A percentile compares a stretch with the other conserved stretches of the same genome.
These are phyloP conservation scores for Backusella macrospora DNA, from an alignment of 192 early-diverging fungal species.

Conservation along the genomic window DNA sequence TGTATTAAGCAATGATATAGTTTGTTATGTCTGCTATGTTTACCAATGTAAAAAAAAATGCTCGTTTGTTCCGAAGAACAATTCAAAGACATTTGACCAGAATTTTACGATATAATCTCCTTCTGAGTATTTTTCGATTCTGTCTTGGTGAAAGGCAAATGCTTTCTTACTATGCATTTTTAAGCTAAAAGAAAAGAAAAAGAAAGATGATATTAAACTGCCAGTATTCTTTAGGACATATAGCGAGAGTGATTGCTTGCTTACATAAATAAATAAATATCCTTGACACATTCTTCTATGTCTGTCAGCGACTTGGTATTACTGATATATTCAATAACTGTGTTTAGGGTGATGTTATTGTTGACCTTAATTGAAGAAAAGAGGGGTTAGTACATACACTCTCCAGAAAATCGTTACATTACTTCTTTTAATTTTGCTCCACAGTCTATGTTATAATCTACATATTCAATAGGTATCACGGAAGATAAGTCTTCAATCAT, in stretches of 20 bases:
- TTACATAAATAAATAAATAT: constrained; percentile 3
- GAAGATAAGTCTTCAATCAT: not conserved
- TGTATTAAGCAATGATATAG: not conserved
- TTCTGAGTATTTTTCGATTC: not conserved
- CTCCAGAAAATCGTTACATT: too few species aligned
- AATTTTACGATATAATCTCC: constrained; percentile 10
- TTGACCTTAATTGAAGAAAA: too few species aligned
- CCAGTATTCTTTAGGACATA: not conserved
- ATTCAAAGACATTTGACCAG: not conserved
- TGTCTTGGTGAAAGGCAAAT: not conserved
- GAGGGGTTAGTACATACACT: too few species aligned
- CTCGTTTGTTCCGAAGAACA: not conserved
- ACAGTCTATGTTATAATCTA: not conserved
- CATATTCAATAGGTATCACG: not conserved
- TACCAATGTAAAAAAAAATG: constrained; percentile 17
- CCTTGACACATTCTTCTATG: not conserved
- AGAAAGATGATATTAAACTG: not conserved
- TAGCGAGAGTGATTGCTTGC: not conserved
- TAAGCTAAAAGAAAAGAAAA: too few species aligned
- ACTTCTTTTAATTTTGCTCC: not conserved
- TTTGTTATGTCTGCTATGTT: not conserved
- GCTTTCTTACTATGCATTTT: not conserved
- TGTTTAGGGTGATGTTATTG: too few species aligned
- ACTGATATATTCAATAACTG: not conserved
- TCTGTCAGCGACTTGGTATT: not conserved